Evolutionary conservation across 1,284 basidiomycete species (phyloP).

Genomic region (Papiliotrema laurentii): DNA sequence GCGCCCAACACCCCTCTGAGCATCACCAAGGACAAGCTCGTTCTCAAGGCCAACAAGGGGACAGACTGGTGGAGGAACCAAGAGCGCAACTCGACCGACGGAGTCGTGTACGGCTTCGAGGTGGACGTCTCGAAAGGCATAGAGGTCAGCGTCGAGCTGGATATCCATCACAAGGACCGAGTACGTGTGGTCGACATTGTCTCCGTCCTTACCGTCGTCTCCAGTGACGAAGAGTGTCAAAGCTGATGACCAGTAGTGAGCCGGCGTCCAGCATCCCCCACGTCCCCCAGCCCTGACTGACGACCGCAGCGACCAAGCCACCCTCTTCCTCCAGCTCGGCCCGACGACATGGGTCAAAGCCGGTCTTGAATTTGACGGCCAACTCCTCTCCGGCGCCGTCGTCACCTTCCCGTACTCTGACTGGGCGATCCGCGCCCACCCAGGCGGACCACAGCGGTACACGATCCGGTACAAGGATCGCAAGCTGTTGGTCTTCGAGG

Average conservation of each 20-base stretch:
- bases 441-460: background rate
- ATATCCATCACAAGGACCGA: conserved; percentile 2
- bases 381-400: conserved; percentile 4
- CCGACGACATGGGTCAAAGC: conserved; percentile 3
- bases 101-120: conserved; percentile 4
- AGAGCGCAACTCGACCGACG: background rate
- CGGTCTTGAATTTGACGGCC: conserved; percentile 4
- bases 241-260: conserved; percentile 6
- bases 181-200: background rate
- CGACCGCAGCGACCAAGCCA: conserved; percentile 5
- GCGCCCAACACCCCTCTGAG: conserved; percentile 3
- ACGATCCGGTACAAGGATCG: background rate
- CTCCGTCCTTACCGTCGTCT: background rate
- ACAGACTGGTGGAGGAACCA: conserved; percentile 6
- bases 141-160: conserved; percentile 4
- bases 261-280: background rate
- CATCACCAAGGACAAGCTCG: conserved; percentile 3
- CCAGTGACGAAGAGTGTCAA: background rate
- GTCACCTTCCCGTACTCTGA: conserved; percentile 8
- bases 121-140: background rate
- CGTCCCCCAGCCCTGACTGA: background rate
- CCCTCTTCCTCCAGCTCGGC: conserved; percentile 1
- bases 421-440: conserved; percentile 3
- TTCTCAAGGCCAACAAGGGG: conserved; percentile 1
- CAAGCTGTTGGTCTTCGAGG: conserved; percentile 1